phyloP scores from a whole-genome alignment of 495 filamentous ascomycete genomes.

The Bathelium albidoporum region DNA sequence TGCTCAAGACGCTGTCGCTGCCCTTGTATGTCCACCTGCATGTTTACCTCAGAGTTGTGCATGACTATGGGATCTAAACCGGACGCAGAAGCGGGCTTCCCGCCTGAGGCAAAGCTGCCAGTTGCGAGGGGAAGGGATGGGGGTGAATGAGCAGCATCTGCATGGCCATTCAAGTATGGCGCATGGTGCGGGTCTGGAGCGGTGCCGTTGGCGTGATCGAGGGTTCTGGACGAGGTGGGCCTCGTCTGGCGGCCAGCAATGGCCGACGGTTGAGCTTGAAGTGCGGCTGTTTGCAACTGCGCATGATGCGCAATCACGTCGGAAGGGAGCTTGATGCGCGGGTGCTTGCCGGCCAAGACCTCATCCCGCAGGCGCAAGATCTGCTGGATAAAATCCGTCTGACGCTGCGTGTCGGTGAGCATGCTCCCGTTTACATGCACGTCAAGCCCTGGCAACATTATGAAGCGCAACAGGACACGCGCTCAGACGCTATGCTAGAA shows the following conservation, averaged over 20 bases:
- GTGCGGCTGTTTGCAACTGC: constrained; percentile 11
- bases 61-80: constrained; percentile 69
- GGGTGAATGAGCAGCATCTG: constrained; percentile 10
- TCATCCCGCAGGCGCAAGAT: constrained; percentile 67
- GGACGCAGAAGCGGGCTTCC: constrained; percentile 20
- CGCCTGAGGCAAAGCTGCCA: not conserved
- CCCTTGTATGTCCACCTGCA: constrained; percentile 70
- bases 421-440: constrained; percentile 24
- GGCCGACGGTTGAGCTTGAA: constrained; percentile 8
- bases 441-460: not conserved
- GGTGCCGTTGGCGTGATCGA: constrained; percentile 11
- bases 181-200: not conserved
- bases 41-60: constrained; percentile 72
- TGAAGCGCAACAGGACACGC: not conserved
- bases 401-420: constrained; percentile 15
- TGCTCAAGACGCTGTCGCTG: constrained; percentile 75
- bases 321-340: constrained; percentile 58
- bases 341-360: constrained; percentile 63
- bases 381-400: constrained; percentile 48
- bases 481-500: not conserved
- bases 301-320: constrained; percentile 45
- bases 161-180: constrained; percentile 4
- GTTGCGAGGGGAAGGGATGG: not conserved
- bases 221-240: constrained; percentile 10
- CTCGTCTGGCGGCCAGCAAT: constrained; percentile 24